These are phyloP conservation scores for Tulasnella sp. DNA, from an alignment of 768 basidiomycete species.

Conservation along the genomic window DNA sequence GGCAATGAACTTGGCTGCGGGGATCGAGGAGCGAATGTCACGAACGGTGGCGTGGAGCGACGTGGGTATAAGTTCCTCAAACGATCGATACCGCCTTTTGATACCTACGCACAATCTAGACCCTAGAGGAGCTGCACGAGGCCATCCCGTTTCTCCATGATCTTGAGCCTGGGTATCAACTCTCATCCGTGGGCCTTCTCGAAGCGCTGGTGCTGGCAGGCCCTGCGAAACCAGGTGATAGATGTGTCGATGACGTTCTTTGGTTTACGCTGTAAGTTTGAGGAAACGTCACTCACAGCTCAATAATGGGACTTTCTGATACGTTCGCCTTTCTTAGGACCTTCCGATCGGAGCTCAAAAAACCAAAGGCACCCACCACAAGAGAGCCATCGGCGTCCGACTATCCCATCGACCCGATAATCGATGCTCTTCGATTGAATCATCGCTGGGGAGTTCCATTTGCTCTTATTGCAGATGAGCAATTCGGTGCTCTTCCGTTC, in stretches of 20 bases:
- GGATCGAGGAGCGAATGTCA: neutral
- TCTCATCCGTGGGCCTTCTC: neutral
- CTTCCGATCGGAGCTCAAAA: neutral
- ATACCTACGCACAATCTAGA: neutral
- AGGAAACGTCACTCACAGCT: neutral
- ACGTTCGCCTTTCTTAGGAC: neutral
- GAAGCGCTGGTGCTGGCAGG: neutral
- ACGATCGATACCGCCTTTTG: neutral
- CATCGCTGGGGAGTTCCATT: neutral
- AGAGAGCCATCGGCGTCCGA: neutral
- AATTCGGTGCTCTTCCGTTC: neutral
- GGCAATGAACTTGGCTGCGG: neutral
- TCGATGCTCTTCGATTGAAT: neutral
- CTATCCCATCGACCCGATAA: neutral
- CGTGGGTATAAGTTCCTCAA: neutral
- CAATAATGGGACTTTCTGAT: neutral
- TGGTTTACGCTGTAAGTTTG: neutral
- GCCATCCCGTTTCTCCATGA: neutral
- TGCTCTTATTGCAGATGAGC: neutral
- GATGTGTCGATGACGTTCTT: constrained; percentile 6
- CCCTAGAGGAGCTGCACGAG: neutral
- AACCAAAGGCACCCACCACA: neutral
- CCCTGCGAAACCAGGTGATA: neutral
- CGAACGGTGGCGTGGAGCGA: neutral
- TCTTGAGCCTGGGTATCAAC: neutral